Evolutionary conservation across 106 monocot genomes (phyloP).

Genomic region (Dioscorea zingiberensis): DNA sequence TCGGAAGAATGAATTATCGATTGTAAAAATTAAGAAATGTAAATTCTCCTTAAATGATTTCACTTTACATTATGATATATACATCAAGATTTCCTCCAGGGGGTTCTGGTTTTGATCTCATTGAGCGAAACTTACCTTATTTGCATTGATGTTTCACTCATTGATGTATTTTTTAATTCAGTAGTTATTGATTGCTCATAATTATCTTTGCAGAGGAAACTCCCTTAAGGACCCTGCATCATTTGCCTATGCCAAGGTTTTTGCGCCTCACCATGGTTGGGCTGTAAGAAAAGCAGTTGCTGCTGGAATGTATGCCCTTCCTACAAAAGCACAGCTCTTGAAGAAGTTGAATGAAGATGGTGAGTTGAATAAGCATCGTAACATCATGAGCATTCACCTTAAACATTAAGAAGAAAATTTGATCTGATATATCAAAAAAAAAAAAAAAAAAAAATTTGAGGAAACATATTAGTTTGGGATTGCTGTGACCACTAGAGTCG

Average conservation of each 20-base stretch:
- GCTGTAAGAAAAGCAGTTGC: slow-evolving; percentile 75
- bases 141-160: no score
- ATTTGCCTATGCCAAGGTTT: slow-evolving; percentile 66
- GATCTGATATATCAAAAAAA: background rate
- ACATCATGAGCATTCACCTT: background rate
- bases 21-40: no score
- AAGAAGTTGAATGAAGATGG: slow-evolving; percentile 89
- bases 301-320: slow-evolving; percentile 73
- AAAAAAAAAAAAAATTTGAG: no score
- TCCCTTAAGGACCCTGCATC: slow-evolving; percentile 78
- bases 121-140: no score
- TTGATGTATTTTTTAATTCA: no score
- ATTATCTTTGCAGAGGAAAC: slow-evolving; percentile 45
- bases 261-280: slow-evolving; percentile 93
- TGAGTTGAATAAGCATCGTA: slow-evolving; percentile 5
- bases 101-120: no score
- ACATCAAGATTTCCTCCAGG: no score
- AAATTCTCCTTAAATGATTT: no score
- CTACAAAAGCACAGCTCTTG: slow-evolving; percentile 72
- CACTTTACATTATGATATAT: no score
- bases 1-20: no score
- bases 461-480: background rate
- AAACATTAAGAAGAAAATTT: background rate
- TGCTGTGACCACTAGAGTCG: no score
- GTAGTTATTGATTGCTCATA: no score